phyloP scores from a whole-genome alignment of 176 grass and related monocot species.

The Cenchrus americanus region DNA sequence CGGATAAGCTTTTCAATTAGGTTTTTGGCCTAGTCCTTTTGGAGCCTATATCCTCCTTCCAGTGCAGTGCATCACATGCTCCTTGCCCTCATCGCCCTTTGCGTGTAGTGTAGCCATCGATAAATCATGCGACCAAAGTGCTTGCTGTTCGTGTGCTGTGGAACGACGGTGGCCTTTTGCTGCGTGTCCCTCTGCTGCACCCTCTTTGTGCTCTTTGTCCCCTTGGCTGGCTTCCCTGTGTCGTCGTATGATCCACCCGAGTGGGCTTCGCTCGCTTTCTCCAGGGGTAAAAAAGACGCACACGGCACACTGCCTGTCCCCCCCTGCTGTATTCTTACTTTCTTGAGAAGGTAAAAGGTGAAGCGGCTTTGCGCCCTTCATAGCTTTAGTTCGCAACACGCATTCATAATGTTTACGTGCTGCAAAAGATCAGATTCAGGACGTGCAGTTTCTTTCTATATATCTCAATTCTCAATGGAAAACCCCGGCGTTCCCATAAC shows the following conservation, averaged over 20 bases:
- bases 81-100: not conserved
- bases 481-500: too few relatives aligned
- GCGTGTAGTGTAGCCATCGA: conserved; percentile 17
- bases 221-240: not conserved
- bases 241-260: not conserved
- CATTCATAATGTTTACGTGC: conserved; percentile 31
- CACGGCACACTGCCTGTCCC: not conserved
- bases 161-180: conserved; percentile 26
- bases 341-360: conserved; percentile 39
- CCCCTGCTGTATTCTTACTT: conserved; percentile 30
- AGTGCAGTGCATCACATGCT: too few relatives aligned
- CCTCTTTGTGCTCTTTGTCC: conserved; percentile 50
- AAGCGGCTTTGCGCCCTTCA: conserved; percentile 13
- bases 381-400: conserved; percentile 12
- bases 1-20: not conserved
- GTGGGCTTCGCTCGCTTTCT: conserved; percentile 31
- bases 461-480: too few relatives aligned
- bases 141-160: not conserved
- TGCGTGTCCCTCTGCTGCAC: conserved; percentile 8
- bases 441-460: too few relatives aligned
- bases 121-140: conserved; percentile 28
- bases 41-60: not conserved
- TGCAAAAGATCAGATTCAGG: not conserved
- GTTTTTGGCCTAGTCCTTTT: not conserved
- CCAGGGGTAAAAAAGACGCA: conserved; percentile 29